A percentile compares a stretch with the other conserved stretches of the same genome.
Conservation (phyloP, 2,329 filamentous ascomycete species). For the Madurella fahalii region DNA sequence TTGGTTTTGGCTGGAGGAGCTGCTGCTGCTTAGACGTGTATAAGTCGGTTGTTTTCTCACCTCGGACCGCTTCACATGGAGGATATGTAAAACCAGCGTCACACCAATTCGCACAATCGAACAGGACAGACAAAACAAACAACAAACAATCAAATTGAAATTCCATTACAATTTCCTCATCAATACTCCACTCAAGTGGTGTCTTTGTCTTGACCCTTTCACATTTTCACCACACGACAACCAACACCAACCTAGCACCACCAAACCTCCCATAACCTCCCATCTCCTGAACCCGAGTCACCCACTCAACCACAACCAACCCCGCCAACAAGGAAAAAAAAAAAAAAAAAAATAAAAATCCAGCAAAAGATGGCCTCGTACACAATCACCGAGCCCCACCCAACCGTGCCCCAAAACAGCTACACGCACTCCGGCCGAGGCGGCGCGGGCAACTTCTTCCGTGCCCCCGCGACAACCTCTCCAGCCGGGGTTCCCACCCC, state of each 20-base stretch:
- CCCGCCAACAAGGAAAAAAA: too few species aligned
- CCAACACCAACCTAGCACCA: conserved; percentile 5
- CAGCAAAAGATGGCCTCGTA: conserved; percentile 37
- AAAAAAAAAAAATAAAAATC: too few species aligned
- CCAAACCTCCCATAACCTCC: too few species aligned
- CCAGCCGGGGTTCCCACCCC: conserved; percentile 47
- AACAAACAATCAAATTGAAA: neutral
- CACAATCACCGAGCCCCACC: conserved; percentile 48
- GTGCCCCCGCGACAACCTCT: conserved; percentile 41
- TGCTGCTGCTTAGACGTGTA: neutral
- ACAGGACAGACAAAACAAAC: neutral
- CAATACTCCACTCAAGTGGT: too few species aligned
- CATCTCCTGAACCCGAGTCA: too few species aligned
- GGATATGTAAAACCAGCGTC: neutral
- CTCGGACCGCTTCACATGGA: neutral
- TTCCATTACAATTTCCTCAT: neutral
- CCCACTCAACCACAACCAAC: too few species aligned
- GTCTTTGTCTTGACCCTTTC: too few species aligned
- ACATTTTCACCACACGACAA: neutral
- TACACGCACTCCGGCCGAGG: conserved; percentile 53
- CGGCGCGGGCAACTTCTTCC: conserved; percentile 54
- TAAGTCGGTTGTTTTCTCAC: neutral
- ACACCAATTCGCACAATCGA: neutral
- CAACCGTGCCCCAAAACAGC: conserved; percentile 42
- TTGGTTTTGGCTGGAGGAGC: conserved; percentile 15